Base-by-base conservation (phyloP, 1,284 basidiomycete genomes). In the Ustilago bromivora region DNA sequence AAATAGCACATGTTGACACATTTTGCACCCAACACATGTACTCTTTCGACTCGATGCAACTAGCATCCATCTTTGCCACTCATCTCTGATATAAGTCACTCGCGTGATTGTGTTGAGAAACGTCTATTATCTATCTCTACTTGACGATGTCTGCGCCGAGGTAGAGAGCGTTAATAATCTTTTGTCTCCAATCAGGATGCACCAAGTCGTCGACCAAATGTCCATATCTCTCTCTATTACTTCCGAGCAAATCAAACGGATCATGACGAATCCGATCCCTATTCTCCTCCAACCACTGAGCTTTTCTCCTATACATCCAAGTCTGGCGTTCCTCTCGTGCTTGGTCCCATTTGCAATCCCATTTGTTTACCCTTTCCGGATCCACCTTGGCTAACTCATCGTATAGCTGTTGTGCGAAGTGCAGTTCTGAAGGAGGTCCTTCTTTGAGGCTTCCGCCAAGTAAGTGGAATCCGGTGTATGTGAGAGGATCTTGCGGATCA, bases 171-270 rank as follows among this genome's bases (percentile, higher is more conserved):
- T 46, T 11, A 46, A 11, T 31, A 34, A 10, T 38, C 19, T 11
- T 19, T 0, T 51, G 31, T 17, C 56, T 43, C 66, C 61, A 73
- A 9, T 62, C 19, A 0, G 52, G 53, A 23, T 51, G 34, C 0
- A 75, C 67, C 41, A 75, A 31, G 34, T 60, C 40, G 0, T 38
- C 19, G 11, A 64, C 55, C 23, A 76, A 51, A 38, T 66, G 32
- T 0, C 61, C 49, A 40, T 78, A 78, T 34, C 53, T 56, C 7
- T 55, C 32, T 1, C 28, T 40, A 52, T 74, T 78, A 36, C 23
- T 41, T 0, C 76, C 76, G n/a, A 75, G 23, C 28, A 78, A 43
- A 35, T 78, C 76, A 46, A 78, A 78, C 8, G 76, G 76, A 54
- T 78, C 76, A 38, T 65, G 53, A 4, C 59, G 12, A 36, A 78